These are phyloP conservation scores for Vanrija pseudolonga DNA, from an alignment of 1,284 basidiomycete genomes.

Conservation along the genomic window DNA sequence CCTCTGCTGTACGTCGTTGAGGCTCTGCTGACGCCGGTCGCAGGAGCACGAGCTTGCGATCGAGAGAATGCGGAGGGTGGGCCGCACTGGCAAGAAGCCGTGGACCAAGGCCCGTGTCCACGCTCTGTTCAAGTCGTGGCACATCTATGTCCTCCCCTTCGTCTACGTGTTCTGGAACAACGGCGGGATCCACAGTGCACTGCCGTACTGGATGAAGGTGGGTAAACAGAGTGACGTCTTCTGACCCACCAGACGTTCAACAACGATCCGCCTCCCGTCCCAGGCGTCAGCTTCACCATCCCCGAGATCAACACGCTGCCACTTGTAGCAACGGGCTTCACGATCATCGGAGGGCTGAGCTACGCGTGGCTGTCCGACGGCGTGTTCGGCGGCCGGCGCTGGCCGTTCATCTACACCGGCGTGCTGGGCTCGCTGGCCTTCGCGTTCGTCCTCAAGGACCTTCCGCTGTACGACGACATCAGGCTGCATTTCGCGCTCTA, in stretches of 20 bases:
- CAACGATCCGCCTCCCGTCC: constrained; percentile 24
- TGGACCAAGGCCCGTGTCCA: constrained; percentile 25
- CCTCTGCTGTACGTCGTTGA: not conserved
- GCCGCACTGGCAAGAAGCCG: constrained; percentile 17
- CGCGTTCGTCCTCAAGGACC: constrained; percentile 19
- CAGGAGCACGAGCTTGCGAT: constrained; percentile 27
- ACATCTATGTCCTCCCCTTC: constrained; percentile 34
- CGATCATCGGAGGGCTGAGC: constrained; percentile 25
- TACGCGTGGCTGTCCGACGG: constrained; percentile 41
- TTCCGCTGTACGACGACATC: constrained; percentile 34
- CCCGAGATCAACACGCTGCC: constrained; percentile 35
- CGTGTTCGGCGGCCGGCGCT: constrained; percentile 27
- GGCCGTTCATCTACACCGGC: constrained; percentile 36
- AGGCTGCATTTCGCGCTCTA: constrained; percentile 26
- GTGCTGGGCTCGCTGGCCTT: constrained; percentile 24
- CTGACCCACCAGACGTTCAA: constrained; percentile 25
- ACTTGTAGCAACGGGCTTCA: constrained; percentile 27
- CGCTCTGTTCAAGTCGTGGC: constrained; percentile 29
- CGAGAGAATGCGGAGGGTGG: constrained; percentile 19
- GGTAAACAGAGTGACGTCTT: not conserved
- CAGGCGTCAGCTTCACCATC: constrained; percentile 27
- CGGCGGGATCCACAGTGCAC: constrained; percentile 23
- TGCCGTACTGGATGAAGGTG: constrained; percentile 37
- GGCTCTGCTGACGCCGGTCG: not conserved
- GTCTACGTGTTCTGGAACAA: constrained; percentile 38